Evolutionary conservation across 2,329 filamentous ascomycete genomes (phyloP), one percentile per base, ranked within the genome.

Genomic region (Bertia moriformis): DNA sequence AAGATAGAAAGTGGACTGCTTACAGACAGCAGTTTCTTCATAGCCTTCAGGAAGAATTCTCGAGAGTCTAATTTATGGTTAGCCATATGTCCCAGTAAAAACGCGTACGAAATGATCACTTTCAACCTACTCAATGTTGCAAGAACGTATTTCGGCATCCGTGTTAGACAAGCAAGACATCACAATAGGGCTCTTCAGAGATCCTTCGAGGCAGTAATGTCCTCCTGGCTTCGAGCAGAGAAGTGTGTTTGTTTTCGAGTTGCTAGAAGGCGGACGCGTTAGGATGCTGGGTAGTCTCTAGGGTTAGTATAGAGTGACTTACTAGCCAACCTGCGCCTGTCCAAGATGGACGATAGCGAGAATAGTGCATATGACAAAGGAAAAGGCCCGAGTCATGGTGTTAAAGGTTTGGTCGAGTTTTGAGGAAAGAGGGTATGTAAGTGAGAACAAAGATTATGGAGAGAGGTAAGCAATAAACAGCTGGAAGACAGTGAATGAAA

Each of bases 201-300:
- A 50, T 17, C 39, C 40, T 4, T 40, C 36, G 30, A 37, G 18
- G 22, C 49, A 51, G 40, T 49, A 51, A 18, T 35, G 41, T 24
- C 42, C 42, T 17, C 40, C 43, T 4, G 40, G 29, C 10, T 42
- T 42, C 12, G 47, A 46, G 40, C 49, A 50, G 18, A 43, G 7
- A n/a, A 51, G 41, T 5, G 20, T 38, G 39, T 48, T 48, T n/a
- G 42, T 42, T 17, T 42, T 24, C 1, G 42, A 36, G 32, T 48
- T 29, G 19, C 48, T 51, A 32, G 14, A 19, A 17, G 4, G 30
- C 14, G 14, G 18, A 39, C 20, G 18, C 14, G 15, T 38, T 37
- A 33, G 19, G n/a, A n/a, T 39, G 30, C 43, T 46, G 45, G 43
- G 10, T n/a, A 29, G 24, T n/a, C n/a, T 29, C 24, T 29, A 10